Evolutionary conservation across 2,329 filamentous ascomycete species (phyloP).

Genomic region (Neonectria sp.): DNA sequence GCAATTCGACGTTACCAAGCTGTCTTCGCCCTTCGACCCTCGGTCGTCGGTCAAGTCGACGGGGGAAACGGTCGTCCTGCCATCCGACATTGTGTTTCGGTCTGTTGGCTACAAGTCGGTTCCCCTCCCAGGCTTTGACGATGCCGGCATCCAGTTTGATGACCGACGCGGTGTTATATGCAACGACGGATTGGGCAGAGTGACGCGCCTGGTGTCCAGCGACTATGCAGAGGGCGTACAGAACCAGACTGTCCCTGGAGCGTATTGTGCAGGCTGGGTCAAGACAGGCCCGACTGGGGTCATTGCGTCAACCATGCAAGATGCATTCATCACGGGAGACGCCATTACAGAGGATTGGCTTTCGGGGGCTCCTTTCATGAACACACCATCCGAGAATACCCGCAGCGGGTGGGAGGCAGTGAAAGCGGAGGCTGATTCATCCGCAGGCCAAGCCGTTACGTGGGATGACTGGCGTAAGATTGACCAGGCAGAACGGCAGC

Average conservation of each 20-base stretch:
- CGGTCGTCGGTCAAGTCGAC: constrained; percentile 64
- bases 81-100: constrained; percentile 84
- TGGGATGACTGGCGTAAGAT: constrained; percentile 92
- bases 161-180: constrained; percentile 80
- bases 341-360: constrained; percentile 85
- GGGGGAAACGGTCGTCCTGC: constrained; percentile 66
- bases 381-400: constrained; percentile 18
- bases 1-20: constrained; percentile 74
- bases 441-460: constrained; percentile 74
- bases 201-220: constrained; percentile 61
- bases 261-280: constrained; percentile 97
- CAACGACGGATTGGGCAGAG: constrained; percentile 86
- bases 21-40: constrained; percentile 71
- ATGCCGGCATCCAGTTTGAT: constrained; percentile 86
- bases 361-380: constrained; percentile 58
- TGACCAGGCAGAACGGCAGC: constrained; percentile 80
- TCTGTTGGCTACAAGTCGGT: constrained; percentile 96
- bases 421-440: constrained; percentile 67
- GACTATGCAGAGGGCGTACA: constrained; percentile 48
- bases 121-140: constrained; percentile 80
- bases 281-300: constrained; percentile 95
- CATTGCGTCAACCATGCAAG: constrained; percentile 95
- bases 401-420: constrained; percentile 83
- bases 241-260: constrained; percentile 70
- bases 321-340: constrained; percentile 92